These are phyloP conservation scores for Ulota crispa DNA, from an alignment of 225 moss, liverwort and hornwort genomes.

Conservation along the genomic window DNA sequence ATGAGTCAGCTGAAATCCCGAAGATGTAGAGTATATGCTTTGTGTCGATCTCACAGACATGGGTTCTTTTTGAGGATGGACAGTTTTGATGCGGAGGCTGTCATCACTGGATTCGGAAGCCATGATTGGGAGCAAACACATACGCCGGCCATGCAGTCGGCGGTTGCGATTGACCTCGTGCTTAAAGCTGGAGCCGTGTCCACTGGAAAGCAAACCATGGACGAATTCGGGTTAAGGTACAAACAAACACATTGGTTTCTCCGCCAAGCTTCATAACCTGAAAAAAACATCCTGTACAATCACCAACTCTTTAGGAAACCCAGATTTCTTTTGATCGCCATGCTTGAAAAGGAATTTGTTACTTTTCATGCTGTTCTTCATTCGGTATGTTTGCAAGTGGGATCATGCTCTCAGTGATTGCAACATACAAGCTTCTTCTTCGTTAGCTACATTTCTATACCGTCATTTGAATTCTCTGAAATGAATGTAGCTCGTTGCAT, in stretches of 20 bases:
- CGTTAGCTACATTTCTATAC: neutral
- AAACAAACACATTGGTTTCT: neutral
- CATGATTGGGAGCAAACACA: slow-evolving; percentile 51
- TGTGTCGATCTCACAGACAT: neutral
- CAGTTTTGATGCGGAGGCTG: slow-evolving; percentile 53
- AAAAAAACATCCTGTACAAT: neutral
- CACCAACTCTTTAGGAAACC: neutral
- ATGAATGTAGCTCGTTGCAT: neutral
- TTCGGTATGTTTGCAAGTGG: neutral
- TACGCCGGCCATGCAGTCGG: slow-evolving; percentile 34
- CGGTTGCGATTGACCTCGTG: slow-evolving; percentile 38
- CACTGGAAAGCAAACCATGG: slow-evolving; percentile 50
- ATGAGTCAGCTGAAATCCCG: neutral
- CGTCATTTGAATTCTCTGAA: neutral
- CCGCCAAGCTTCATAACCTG: neutral
- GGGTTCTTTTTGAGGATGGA: neutral
- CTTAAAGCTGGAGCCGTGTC: slow-evolving; percentile 41
- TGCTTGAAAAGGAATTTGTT: neutral
- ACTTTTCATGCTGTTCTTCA: neutral
- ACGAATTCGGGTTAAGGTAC: slow-evolving; percentile 61
- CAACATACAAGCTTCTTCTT: neutral
- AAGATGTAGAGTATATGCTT: neutral
- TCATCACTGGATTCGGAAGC: slow-evolving; percentile 52
- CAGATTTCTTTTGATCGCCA: neutral
- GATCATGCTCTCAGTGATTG: neutral